Evolutionary conservation across 164 flowering plant species (phyloP).

Genomic region (Vitis riparia): DNA sequence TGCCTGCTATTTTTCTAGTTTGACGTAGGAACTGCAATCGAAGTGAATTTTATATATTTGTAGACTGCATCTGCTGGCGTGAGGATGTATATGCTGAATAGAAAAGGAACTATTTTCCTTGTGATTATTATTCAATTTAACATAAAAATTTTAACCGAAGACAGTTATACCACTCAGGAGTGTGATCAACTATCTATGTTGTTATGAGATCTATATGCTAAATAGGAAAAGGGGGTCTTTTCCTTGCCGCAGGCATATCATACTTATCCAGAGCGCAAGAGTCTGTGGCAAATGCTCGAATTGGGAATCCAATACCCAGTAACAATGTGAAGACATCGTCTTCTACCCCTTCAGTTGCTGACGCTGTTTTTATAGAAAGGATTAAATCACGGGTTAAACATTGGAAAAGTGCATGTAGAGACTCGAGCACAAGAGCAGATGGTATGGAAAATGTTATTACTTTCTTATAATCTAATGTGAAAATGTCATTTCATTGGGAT

Average conservation of each 20-base stretch:
- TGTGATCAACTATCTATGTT: background rate
- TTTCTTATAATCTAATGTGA: background rate
- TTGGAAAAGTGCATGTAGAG: constrained; percentile 63
- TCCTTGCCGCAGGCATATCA: constrained; percentile 62
- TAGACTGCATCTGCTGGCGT: too few relatives aligned
- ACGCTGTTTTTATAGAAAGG: constrained; percentile 61
- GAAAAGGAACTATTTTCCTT: too few relatives aligned
- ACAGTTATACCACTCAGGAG: background rate
- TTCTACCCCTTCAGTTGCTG: constrained; percentile 58
- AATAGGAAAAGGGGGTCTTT: background rate
- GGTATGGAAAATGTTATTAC: constrained; percentile 33
- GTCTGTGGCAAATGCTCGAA: constrained; percentile 38
- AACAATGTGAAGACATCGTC: constrained; percentile 27
- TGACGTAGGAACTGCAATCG: too few relatives aligned
- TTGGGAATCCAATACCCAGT: constrained; percentile 34
- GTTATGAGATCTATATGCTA: background rate
- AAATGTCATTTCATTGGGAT: background rate
- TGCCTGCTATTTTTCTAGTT: too few relatives aligned
- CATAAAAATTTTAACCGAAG: too few relatives aligned
- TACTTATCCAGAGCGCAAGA: constrained; percentile 90
- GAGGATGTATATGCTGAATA: too few relatives aligned
- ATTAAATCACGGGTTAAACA: constrained; percentile 57
- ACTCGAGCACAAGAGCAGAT: constrained; percentile 32
- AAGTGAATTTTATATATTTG: too few relatives aligned
- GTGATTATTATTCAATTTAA: too few relatives aligned